phyloP scores from a whole-genome alignment of 345 rosid species.

The Brassica cretica region DNA sequence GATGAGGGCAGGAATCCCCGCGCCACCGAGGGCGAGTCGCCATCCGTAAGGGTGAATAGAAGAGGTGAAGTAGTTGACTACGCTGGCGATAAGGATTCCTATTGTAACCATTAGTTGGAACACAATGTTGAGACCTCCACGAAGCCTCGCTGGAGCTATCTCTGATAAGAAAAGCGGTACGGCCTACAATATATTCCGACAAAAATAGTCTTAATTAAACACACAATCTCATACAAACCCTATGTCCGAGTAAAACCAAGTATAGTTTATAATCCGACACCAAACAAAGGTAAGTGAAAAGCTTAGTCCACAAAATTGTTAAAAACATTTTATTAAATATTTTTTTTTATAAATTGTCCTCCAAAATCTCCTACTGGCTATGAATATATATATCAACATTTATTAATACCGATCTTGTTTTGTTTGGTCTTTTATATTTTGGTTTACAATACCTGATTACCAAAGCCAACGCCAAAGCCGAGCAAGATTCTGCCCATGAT shows the following conservation, averaged over 20 bases:
- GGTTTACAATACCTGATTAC: conserved; percentile 51
- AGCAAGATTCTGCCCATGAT: conserved; percentile 65
- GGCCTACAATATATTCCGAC: conserved; percentile 39
- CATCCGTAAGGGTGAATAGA: conserved; percentile 53
- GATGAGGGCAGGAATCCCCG: conserved; percentile 48
- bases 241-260: not conserved
- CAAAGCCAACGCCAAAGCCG: conserved; percentile 75
- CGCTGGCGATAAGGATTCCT: conserved; percentile 54
- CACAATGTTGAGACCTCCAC: conserved; percentile 65
- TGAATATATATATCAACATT: not conserved
- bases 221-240: not conserved
- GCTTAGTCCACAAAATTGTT: too few species aligned
- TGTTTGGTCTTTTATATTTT: not conserved
- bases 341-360: not conserved
- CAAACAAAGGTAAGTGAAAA: not conserved
- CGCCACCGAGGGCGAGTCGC: conserved; percentile 55
- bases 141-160: conserved; percentile 51
- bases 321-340: not conserved
- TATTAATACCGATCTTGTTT: not conserved
- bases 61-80: conserved; percentile 51
- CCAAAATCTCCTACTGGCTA: not conserved
- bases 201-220: not conserved
- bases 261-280: not conserved
- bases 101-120: conserved; percentile 67
- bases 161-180: conserved; percentile 71